Conservation (phyloP, 306 rosid species). For the Vicia villosa region DNA sequence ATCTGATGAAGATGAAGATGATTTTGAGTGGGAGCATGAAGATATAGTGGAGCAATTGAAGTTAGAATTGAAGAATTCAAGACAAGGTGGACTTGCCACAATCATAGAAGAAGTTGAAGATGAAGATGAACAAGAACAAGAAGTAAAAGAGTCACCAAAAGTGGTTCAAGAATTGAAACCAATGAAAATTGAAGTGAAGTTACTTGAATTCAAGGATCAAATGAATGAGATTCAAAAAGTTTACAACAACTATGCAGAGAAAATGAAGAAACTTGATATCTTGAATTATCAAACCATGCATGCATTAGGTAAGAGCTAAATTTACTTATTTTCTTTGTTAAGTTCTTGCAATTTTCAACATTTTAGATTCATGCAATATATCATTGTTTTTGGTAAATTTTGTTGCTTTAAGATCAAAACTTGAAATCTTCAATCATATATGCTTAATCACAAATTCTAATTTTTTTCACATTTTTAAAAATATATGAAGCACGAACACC, state of each 20-base stretch:
- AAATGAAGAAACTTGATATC: conserved; percentile 78
- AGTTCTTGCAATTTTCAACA: background rate
- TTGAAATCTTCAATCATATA: conserved; percentile 8
- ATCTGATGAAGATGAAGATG: conserved; percentile 47
- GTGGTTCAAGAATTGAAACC: conserved; percentile 48
- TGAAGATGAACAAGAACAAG: conserved; percentile 34
- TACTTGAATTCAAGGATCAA: conserved; percentile 53
- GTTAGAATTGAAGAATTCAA: conserved; percentile 64
- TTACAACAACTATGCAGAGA: conserved; percentile 64
- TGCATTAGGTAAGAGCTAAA: conserved; percentile 65
- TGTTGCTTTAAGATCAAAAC: conserved; percentile 26
- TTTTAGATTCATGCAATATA: conserved; percentile 17
- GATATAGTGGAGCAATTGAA: conserved; percentile 75
- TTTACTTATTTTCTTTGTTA: conserved; percentile 10
- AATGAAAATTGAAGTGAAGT: conserved; percentile 56
- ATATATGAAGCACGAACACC: too few species aligned
- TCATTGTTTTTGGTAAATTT: conserved; percentile 3
- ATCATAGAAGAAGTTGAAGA: conserved; percentile 73
- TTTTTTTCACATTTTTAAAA: background rate
- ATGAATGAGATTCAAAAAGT: conserved; percentile 66
- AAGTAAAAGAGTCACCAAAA: conserved; percentile 42
- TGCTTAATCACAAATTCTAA: background rate
- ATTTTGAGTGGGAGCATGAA: conserved; percentile 64
- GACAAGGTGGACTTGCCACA: conserved; percentile 77
- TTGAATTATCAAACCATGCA: conserved; percentile 87